Evolutionary conservation across 257 asterid genomes (phyloP).

Genomic region (Fraxinus cuspidata): DNA sequence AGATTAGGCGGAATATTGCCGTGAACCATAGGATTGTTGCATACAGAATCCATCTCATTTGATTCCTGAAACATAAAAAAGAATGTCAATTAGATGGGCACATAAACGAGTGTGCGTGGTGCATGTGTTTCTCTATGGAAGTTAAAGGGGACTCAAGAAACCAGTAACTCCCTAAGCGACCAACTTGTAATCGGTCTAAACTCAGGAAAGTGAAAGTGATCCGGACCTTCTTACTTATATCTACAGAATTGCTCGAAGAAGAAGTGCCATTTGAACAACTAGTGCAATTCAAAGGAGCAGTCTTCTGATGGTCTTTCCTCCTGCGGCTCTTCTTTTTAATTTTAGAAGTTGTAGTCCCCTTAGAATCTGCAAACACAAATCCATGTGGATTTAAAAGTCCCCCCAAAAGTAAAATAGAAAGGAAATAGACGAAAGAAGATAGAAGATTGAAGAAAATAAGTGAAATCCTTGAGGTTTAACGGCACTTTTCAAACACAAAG

Average conservation of each 20-base stretch:
- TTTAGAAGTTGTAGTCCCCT: conserved; percentile 56
- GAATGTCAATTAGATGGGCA: conserved; percentile 24
- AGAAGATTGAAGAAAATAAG: not conserved
- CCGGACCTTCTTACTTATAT: conserved; percentile 55
- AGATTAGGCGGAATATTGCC: conserved; percentile 37
- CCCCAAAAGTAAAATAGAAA: conserved; percentile 18
- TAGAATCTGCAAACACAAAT: conserved; percentile 56
- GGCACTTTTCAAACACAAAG: conserved; percentile 1
- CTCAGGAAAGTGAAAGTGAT: conserved; percentile 19
- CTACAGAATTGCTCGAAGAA: conserved; percentile 47
- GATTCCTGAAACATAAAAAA: conserved; percentile 50
- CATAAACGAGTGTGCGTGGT: conserved; percentile 1
- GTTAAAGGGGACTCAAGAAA: conserved; percentile 9
- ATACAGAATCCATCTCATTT: conserved; percentile 36
- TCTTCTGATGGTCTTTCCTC: conserved; percentile 79
- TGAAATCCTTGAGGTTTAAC: conserved; percentile 13
- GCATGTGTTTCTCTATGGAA: conserved; percentile 8
- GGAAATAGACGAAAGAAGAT: not conserved
- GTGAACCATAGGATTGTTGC: conserved; percentile 38
- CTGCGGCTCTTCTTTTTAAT: conserved; percentile 81
- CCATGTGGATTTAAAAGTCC: conserved; percentile 20
- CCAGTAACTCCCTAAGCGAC: conserved; percentile 1
- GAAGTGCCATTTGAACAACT: conserved; percentile 46
- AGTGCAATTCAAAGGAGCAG: conserved; percentile 44
- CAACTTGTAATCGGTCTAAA: conserved; percentile 4